A percentile compares a stretch with the other conserved stretches of the same genome.
These are phyloP conservation scores for Zygosaccharomyces gambellarensis DNA, from an alignment of 805 yeast species.

Conservation along the genomic window DNA sequence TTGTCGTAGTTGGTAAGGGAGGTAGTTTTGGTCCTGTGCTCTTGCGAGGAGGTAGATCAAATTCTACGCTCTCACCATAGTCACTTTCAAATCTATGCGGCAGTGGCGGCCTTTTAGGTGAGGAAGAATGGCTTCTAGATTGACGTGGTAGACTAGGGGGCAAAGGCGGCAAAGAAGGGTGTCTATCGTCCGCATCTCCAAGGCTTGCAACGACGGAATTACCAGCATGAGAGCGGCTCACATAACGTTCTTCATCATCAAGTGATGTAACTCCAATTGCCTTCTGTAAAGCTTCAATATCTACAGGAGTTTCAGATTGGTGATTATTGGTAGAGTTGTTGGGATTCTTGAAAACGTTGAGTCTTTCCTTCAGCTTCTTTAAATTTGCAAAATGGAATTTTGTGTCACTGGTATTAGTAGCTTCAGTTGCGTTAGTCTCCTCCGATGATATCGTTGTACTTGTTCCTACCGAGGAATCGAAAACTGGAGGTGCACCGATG, in stretches of 20 bases:
- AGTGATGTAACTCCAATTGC: conserved; percentile 32
- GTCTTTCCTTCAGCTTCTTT: conserved; percentile 32
- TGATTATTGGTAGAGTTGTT: conserved; percentile 14
- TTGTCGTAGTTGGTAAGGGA: conserved; percentile 13
- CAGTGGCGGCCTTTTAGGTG: conserved; percentile 14
- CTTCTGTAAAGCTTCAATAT: conserved; percentile 35
- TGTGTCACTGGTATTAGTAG: conserved; percentile 30
- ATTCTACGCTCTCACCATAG: not conserved
- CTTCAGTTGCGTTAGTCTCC: conserved; percentile 21
- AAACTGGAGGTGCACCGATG: conserved; percentile 7
- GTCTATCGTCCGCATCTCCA: conserved; percentile 4
- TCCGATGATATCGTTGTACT: conserved; percentile 21
- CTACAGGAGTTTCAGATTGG: conserved; percentile 22
- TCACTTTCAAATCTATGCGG: conserved; percentile 5
- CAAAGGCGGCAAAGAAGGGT: conserved; percentile 28
- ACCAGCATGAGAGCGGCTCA: not conserved
- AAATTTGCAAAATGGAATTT: conserved; percentile 35
- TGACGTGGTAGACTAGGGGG: conserved; percentile 12
- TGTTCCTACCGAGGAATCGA: conserved; percentile 26
- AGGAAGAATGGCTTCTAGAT: conserved; percentile 1
- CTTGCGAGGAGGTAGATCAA: not conserved
- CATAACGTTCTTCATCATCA: conserved; percentile 14
- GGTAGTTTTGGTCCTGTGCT: conserved; percentile 11
- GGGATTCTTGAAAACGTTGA: conserved; percentile 34
- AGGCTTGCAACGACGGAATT: not conserved